phyloP scores from a whole-genome alignment of 2,329 filamentous ascomycete genomes.

The Orbilia javanica region DNA sequence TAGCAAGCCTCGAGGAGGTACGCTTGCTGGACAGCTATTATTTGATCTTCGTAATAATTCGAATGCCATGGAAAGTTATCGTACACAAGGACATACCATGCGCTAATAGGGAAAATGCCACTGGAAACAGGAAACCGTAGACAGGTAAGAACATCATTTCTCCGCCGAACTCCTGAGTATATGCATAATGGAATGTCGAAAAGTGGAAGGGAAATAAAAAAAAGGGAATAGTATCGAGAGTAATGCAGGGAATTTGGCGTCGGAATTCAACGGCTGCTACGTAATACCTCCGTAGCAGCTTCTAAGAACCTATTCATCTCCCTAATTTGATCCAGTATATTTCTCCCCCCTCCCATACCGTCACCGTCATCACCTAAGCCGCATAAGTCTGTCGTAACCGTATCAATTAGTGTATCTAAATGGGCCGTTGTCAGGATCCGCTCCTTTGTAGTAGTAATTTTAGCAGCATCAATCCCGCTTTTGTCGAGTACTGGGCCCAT shows the following conservation, averaged over 20 bases:
- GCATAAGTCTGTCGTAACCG: constrained; percentile 42
- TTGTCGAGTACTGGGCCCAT: constrained; percentile 39
- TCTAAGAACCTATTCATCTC: constrained; percentile 56
- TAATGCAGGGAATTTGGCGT: neutral
- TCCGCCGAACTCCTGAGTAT: constrained; percentile 17
- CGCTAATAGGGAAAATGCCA: constrained; percentile 8
- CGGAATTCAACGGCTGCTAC: neutral
- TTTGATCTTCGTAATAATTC: neutral
- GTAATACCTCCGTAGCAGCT: constrained; percentile 39
- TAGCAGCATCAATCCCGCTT: constrained; percentile 12
- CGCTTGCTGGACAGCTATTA: neutral
- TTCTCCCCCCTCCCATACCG: constrained; percentile 5
- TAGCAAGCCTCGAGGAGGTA: neutral
- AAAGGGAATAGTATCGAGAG: neutral
- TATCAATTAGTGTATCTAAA: constrained; percentile 36
- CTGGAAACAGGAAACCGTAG: neutral
- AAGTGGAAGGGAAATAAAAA: neutral
- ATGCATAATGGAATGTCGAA: constrained; percentile 19
- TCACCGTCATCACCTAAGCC: neutral
- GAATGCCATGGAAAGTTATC: neutral
- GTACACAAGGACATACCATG: neutral
- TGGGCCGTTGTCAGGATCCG: constrained; percentile 15
- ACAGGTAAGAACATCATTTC: constrained; percentile 20
- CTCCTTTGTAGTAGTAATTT: constrained; percentile 28
- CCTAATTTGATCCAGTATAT: constrained; percentile 52